Conservation (phyloP, 2,329 filamentous ascomycete species). For the Aspergillus tanneri region DNA sequence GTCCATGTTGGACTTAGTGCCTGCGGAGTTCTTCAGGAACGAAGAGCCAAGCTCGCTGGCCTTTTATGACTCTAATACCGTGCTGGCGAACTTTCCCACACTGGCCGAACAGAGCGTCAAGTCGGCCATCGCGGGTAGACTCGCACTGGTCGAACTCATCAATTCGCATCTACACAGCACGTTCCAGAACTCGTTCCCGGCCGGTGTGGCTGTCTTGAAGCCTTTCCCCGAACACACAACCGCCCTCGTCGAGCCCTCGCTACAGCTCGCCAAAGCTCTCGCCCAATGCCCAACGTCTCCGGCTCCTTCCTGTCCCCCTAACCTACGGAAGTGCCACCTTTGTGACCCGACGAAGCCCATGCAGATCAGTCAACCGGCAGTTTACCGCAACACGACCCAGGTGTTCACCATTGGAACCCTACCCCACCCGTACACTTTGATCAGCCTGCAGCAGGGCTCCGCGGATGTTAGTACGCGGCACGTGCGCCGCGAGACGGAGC, state of each 20-base stretch:
- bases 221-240: slow-evolving; percentile 74
- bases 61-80: slow-evolving; percentile 66
- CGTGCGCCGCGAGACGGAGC: slow-evolving; percentile 66
- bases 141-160: slow-evolving; percentile 70
- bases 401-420: slow-evolving; percentile 82
- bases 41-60: slow-evolving; percentile 71
- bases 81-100: slow-evolving; percentile 66
- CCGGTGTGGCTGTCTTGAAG: slow-evolving; percentile 78
- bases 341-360: slow-evolving; percentile 67
- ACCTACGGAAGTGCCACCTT: slow-evolving; percentile 68
- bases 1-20: slow-evolving; percentile 62
- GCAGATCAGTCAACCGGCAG: slow-evolving; percentile 63
- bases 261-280: slow-evolving; percentile 72
- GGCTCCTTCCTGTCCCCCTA: slow-evolving; percentile 78
- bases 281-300: slow-evolving; percentile 72
- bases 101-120: slow-evolving; percentile 63
- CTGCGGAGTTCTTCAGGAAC: slow-evolving; percentile 60
- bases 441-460: slow-evolving; percentile 62
- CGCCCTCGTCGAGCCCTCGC: slow-evolving; percentile 66
- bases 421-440: slow-evolving; percentile 85
- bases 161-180: slow-evolving; percentile 80
- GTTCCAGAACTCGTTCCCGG: slow-evolving; percentile 76
- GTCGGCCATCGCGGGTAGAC: slow-evolving; percentile 60
- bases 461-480: slow-evolving; percentile 62
- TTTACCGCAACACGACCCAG: slow-evolving; percentile 69